Base-by-base conservation (phyloP, 768 basidiomycete genomes). In the Podaxis rugospora region DNA sequence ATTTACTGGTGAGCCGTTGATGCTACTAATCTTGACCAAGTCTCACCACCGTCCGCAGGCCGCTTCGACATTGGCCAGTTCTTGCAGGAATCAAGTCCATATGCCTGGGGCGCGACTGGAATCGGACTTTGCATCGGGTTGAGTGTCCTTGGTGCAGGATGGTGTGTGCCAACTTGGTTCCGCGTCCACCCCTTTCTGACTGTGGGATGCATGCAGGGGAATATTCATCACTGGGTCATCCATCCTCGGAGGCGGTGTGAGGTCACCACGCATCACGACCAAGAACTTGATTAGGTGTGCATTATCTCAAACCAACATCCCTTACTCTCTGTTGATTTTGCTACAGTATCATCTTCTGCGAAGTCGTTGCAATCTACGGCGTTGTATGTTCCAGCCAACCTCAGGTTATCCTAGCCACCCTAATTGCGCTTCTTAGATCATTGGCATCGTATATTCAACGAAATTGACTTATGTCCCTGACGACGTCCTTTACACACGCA, bases 351-450 rank as follows among this genome's bases (percentile, higher is more conserved):
- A 98, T 99, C 69, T 98, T 98, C 81, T 98, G 96, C 74, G 96
- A 98, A 78, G 97, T 98, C 69, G 95, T 99, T 28, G 97, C 96
- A 61, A 98, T 99, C 70, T 98, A 98, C 76, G 97, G 92, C 60
- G 92, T 93, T 55, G 93, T 95, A 75, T 62, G 90, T 81, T 46
- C 18, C 51, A 52, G 16, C 27, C 51, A 44, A 55, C 39, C 3
- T 49, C 50, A 23, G 40, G n/a, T 47, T 18, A 28, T 28, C 27
- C 9, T 53, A 7, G 54, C 47, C 51, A 51, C 47, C 53, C 47
- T 59, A 28, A 51, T 64, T 21, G 11, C 39, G 25, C 54, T 23
- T 27, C 53, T 2, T 46, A 93, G 92, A 97, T 97, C 67, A 95
- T 95, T 68, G 92, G 94, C 27, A 99, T 98, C 65, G 93, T 99